phyloP scores from a whole-genome alignment of 2,329 filamentous ascomycete species.

The Scleromitrula shiraiana region DNA sequence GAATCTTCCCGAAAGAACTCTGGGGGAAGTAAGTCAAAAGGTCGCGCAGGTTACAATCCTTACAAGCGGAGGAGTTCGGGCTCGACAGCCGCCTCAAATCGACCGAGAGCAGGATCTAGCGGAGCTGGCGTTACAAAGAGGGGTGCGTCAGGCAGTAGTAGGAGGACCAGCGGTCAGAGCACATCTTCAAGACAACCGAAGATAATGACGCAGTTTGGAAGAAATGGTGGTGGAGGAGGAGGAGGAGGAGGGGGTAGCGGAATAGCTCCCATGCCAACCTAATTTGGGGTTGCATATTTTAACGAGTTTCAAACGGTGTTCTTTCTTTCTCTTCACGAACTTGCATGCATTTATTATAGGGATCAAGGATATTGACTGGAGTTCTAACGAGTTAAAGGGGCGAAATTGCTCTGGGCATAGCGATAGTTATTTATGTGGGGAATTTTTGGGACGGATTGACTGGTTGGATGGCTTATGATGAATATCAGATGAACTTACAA shows the following conservation, averaged over 20 bases:
- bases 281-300: no score
- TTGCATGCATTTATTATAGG: no score
- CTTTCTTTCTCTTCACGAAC: no score
- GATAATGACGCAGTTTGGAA: slow-evolving; percentile 4
- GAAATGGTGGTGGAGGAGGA: slow-evolving; percentile 6
- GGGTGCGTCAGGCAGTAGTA: slow-evolving; percentile 11
- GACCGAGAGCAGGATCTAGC: neutral
- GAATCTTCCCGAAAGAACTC: neutral
- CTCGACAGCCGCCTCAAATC: neutral
- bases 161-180: slow-evolving; percentile 11
- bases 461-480: no score
- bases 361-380: no score
- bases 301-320: no score
- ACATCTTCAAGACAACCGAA: neutral
- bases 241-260: slow-evolving; percentile 15
- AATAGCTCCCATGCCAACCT: slow-evolving; percentile 20
- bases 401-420: no score
- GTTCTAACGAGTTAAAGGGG: no score
- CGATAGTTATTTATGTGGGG: no score
- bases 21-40: neutral
- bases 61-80: slow-evolving; percentile 2
- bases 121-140: slow-evolving; percentile 18
- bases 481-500: no score
- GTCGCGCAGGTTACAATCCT: neutral
- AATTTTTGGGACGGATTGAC: no score